Conservation (phyloP, 495 filamentous ascomycete genomes). For the Evernia prunastri region DNA sequence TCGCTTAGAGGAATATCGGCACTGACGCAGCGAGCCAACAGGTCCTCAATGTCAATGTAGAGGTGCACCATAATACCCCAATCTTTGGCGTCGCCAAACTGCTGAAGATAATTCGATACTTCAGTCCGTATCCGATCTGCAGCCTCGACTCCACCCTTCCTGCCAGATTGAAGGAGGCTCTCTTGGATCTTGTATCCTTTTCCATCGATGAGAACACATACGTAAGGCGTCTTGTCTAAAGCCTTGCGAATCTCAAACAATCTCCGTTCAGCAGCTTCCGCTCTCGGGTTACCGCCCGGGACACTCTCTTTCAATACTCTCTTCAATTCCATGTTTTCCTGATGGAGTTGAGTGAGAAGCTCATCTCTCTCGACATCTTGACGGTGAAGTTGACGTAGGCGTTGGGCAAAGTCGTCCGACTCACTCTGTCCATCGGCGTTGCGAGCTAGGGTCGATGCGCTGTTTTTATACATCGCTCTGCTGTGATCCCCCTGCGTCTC, state of each 20-base stretch:
- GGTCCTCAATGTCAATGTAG: constrained; percentile 50
- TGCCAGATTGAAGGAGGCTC: constrained; percentile 43
- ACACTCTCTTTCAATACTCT: not conserved
- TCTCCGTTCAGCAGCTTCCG: constrained; percentile 7
- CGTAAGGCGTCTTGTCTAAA: constrained; percentile 51
- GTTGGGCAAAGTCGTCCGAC: not conserved
- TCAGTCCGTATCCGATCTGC: constrained; percentile 48
- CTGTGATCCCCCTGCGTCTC: not conserved
- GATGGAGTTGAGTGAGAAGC: not conserved
- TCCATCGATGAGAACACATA: constrained; percentile 54
- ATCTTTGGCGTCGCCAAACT: constrained; percentile 42
- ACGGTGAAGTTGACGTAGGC: not conserved
- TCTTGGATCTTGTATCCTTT: constrained; percentile 60
- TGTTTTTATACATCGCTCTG: not conserved
- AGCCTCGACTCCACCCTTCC: constrained; percentile 51
- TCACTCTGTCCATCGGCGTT: not conserved
- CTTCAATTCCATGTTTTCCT: not conserved
- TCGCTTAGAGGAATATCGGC: constrained; percentile 43
- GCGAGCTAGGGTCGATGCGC: too few relatives aligned
- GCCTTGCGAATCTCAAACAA: constrained; percentile 6
- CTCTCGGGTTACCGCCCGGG: not conserved
- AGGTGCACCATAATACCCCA: constrained; percentile 56
- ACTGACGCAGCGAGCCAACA: constrained; percentile 43
- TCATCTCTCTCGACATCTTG: constrained; percentile 5
- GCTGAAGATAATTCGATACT: constrained; percentile 40